Evolutionary conservation across 225 moss, liverwort and hornwort genomes (phyloP), one percentile per base, ranked within the genome.

Genomic region (Antitrichia curtipendula): DNA sequence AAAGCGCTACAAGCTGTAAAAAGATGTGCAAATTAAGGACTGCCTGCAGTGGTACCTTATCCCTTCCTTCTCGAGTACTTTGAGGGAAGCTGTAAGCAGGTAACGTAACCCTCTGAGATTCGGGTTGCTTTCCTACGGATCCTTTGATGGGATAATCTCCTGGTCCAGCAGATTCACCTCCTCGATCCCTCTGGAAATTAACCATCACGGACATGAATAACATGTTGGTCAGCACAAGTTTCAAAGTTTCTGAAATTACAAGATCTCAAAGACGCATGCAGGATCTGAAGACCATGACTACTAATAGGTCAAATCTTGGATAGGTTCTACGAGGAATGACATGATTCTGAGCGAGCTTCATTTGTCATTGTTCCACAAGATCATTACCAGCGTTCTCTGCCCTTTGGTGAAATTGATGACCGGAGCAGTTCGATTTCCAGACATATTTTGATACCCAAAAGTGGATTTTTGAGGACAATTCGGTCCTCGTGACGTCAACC

Each of bases 81-180:
- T 82, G 93, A 87, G 96, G 91, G 88, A 98, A 98, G 83, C 95
- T 91, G 87, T 91, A 95, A 43, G 94, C n/a, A 56, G 97, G 98
- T 40, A 92, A 78, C 27, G 95, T 97, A 82, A 23, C 86, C 90
- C 86, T 96, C n/a, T 96, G 96, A 65, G 98, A 97, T 87, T 98
- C 97, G 79, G 91, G 77, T 93, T 98, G 98, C 88, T 96, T 98
- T 74, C 98, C 98, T 23, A 98, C 92, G 56, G 98, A 92, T 76
- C 97, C 96, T 81, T 94, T 93, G 19, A 93, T 87, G 32, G 92
- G 90, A 83, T 98, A 98, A 87, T 98, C 94, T 82, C 98, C 98
- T 24, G 98, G 98, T 89, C 95, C 97, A 86, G 97, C 93, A 59
- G 94, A 94, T 73, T 93, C 94, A 79, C 92, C 93, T 60, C 92